Percentiles rank a stretch among this genome's conserved stretches.
These are phyloP conservation scores for Fraxinus xanthoxyloides DNA, from an alignment of 305 asterid species.

Conservation along the genomic window DNA sequence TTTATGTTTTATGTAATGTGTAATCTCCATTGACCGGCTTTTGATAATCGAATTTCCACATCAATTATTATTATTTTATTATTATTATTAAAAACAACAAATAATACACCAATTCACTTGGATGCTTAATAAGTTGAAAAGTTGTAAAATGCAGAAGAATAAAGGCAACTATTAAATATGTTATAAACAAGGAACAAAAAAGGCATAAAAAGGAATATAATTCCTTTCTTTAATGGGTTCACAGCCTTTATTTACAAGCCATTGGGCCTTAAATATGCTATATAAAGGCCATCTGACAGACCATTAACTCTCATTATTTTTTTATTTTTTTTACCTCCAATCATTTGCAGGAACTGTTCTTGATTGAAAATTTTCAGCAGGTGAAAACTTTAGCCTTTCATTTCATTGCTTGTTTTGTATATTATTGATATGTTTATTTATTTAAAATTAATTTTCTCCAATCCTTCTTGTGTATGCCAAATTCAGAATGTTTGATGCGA, in stretches of 20 bases:
- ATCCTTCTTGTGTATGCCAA: no score
- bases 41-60: background rate
- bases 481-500: background rate
- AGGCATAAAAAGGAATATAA: background rate
- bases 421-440: background rate
- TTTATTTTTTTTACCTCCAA: background rate
- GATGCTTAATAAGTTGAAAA: background rate
- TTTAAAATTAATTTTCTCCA: background rate
- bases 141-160: background rate
- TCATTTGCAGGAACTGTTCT: background rate
- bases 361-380: background rate
- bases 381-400: background rate
- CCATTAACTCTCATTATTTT: background rate
- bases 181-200: background rate
- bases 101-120: background rate
- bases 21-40: background rate
- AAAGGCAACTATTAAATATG: background rate
- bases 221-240: slow-evolving; percentile 16
- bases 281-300: background rate
- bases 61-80: background rate
- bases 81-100: background rate
- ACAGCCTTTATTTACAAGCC: slow-evolving; percentile 1
- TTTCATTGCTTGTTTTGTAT: background rate
- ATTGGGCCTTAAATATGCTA: background rate
- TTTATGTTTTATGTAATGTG: background rate